These are phyloP conservation scores for Amphirosellinia nigrospora DNA, from an alignment of 495 filamentous ascomycete species.

Conservation along the genomic window DNA sequence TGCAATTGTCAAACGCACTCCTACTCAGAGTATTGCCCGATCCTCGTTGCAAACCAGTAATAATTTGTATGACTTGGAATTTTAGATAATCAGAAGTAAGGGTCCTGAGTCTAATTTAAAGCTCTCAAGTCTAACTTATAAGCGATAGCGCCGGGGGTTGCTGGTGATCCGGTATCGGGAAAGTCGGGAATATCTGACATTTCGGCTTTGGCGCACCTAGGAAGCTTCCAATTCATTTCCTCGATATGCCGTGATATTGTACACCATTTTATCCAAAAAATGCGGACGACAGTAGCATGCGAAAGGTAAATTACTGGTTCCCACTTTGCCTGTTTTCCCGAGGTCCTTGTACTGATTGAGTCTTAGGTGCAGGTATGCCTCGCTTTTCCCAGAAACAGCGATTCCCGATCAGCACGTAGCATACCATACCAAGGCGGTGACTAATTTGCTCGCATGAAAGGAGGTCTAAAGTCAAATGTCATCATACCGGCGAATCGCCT, in stretches of 20 bases:
- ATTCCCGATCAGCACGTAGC: neutral
- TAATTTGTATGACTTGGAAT: neutral
- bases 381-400: neutral
- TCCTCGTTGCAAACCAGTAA: neutral
- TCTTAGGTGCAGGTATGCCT: constrained; percentile 18
- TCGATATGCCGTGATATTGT: neutral
- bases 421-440: neutral
- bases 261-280: neutral
- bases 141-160: neutral
- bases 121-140: neutral
- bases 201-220: neutral
- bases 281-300: constrained; percentile 24
- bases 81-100: neutral
- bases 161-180: constrained; percentile 23
- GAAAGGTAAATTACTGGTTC: constrained; percentile 12
- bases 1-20: neutral
- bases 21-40: neutral
- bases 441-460: constrained; percentile 11
- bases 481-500: constrained; percentile 13
- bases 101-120: neutral
- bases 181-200: constrained; percentile 21
- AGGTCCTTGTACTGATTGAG: constrained; percentile 6
- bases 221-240: neutral
- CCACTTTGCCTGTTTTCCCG: constrained; percentile 1
- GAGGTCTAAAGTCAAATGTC: constrained; percentile 23